A percentile compares a stretch with the other conserved stretches of the same genome.
phyloP scores from a whole-genome alignment of 768 basidiomycete genomes.

The Collybia sordida region DNA sequence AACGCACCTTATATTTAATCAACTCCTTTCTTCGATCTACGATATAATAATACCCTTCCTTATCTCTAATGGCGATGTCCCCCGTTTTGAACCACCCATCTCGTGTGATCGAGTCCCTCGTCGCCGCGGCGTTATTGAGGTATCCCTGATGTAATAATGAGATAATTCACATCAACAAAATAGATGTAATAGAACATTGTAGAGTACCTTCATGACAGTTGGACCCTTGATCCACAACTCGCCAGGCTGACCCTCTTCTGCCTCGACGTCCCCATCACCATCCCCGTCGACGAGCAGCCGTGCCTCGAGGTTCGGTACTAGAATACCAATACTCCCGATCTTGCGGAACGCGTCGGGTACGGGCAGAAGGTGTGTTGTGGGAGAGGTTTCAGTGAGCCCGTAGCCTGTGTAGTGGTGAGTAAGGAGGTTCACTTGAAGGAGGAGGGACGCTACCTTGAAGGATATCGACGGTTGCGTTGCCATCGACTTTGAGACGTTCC shows the following conservation, averaged over 20 bases:
- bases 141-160: slow-evolving; percentile 53
- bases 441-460: slow-evolving; percentile 47
- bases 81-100: slow-evolving; percentile 91
- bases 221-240: slow-evolving; percentile 85
- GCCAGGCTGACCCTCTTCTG: slow-evolving; percentile 57
- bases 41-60: slow-evolving; percentile 72
- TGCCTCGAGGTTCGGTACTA: slow-evolving; percentile 77
- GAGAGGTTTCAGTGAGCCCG: slow-evolving; percentile 83
- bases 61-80: slow-evolving; percentile 68
- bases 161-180: neutral
- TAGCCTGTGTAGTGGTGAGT: slow-evolving; percentile 43
- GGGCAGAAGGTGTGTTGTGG: slow-evolving; percentile 61
- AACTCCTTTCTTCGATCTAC: slow-evolving; percentile 76
- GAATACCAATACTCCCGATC: slow-evolving; percentile 63
- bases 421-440: no score
- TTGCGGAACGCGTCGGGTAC: slow-evolving; percentile 41
- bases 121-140: slow-evolving; percentile 69
- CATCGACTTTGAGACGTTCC: slow-evolving; percentile 37
- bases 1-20: slow-evolving; percentile 67
- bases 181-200: neutral
- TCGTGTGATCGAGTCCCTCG: slow-evolving; percentile 61
- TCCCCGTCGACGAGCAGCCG: slow-evolving; percentile 67
- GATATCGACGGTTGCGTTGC: slow-evolving; percentile 40
- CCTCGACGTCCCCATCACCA: slow-evolving; percentile 47
- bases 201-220: slow-evolving; percentile 77